phyloP scores from a whole-genome alignment of 805 yeast genomes.

The Candida krabiensis region DNA sequence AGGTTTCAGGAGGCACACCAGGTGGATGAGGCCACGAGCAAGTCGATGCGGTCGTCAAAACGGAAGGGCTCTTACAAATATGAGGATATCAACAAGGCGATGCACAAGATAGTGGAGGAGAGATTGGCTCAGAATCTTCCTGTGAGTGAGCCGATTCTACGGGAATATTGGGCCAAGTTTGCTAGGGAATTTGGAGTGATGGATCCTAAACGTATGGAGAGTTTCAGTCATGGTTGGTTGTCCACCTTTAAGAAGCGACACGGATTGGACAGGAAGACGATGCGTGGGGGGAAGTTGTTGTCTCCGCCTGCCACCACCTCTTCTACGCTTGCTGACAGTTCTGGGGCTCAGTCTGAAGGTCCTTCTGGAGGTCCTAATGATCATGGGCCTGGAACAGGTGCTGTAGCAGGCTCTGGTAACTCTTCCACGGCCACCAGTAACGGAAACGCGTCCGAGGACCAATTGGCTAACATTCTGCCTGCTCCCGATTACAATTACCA shows the following conservation, averaged over 20 bases:
- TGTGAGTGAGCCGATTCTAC: conserved; percentile 52
- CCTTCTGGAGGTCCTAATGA: not conserved
- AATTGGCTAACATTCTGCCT: conserved; percentile 14
- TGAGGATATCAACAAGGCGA: conserved; percentile 56
- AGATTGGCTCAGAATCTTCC: conserved; percentile 44
- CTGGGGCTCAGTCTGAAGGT: conserved; percentile 1
- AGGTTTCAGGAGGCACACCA: conserved; percentile 39
- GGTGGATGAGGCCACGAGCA: conserved; percentile 20
- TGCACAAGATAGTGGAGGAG: conserved; percentile 53
- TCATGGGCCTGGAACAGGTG: not conserved
- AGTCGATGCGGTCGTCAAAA: conserved; percentile 32
- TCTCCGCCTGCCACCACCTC: not conserved
- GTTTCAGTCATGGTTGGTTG: conserved; percentile 65
- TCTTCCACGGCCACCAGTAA: not conserved
- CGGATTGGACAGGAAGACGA: conserved; percentile 27
- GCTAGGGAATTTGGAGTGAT: conserved; percentile 58
- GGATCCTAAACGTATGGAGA: conserved; percentile 55
- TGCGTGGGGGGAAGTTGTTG: conserved; percentile 7
- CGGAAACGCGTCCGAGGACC: conserved; percentile 4
- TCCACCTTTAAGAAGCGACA: conserved; percentile 61
- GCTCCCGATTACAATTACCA: conserved; percentile 16
- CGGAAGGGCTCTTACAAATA: conserved; percentile 54
- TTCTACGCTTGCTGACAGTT: not conserved
- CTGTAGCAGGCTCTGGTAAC: not conserved
- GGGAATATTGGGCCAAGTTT: conserved; percentile 56